Evolutionary conservation across 1,139 yeast species (phyloP).

Genomic region (Kurtzmaniella natalensis): DNA sequence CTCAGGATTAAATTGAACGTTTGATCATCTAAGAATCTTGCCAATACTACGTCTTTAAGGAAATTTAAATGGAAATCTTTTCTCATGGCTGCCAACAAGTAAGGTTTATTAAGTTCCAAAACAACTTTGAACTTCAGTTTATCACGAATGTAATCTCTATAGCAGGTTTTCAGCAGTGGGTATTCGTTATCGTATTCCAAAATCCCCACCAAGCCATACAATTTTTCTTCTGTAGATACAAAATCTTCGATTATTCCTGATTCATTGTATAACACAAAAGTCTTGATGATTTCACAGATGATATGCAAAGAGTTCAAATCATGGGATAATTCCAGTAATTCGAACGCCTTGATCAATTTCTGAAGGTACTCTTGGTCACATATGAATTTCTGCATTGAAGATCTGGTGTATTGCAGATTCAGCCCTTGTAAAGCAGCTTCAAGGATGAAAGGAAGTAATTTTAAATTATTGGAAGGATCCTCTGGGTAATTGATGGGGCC

Average conservation of each 20-base stretch:
- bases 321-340: slow-evolving; percentile 48
- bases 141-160: slow-evolving; percentile 58
- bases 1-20: slow-evolving; percentile 62
- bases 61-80: slow-evolving; percentile 76
- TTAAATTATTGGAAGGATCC: slow-evolving; percentile 35
- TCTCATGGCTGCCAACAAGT: slow-evolving; percentile 53
- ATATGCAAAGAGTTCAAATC: slow-evolving; percentile 53
- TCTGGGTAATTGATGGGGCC: slow-evolving; percentile 77
- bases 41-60: slow-evolving; percentile 80
- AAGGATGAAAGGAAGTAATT: slow-evolving; percentile 45
- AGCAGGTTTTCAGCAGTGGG: slow-evolving; percentile 75
- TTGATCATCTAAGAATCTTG: slow-evolving; percentile 77
- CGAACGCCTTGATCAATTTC: slow-evolving; percentile 50
- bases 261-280: slow-evolving; percentile 69
- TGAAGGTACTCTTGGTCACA: slow-evolving; percentile 48
- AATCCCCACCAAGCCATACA: slow-evolving; percentile 71
- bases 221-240: slow-evolving; percentile 51
- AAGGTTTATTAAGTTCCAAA: slow-evolving; percentile 52
- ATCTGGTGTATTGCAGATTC: slow-evolving; percentile 52
- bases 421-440: slow-evolving; percentile 55
- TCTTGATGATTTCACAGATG: slow-evolving; percentile 69
- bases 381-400: slow-evolving; percentile 48
- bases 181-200: slow-evolving; percentile 88
- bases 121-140: slow-evolving; percentile 68
- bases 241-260: slow-evolving; percentile 61